Percentiles rank a stretch among this genome's conserved stretches.
Evolutionary conservation across 345 rosid genomes (phyloP).

Genomic region (Turnera subulata): DNA sequence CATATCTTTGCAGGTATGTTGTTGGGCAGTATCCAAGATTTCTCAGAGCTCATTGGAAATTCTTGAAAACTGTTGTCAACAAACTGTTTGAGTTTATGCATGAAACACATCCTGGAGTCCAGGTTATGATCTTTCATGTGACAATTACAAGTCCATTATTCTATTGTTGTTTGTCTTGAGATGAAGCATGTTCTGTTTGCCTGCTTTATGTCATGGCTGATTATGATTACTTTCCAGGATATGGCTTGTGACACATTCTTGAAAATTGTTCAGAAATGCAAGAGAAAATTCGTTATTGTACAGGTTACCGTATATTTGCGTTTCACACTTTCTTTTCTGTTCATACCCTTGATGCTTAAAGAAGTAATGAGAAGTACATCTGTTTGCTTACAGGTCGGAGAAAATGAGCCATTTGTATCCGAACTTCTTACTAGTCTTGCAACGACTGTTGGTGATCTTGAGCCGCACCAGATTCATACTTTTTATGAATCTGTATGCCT

Average conservation of each 20-base stretch:
- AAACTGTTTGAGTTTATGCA: slow-evolving; percentile 99
- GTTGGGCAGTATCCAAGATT: slow-evolving; percentile 99
- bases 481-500: slow-evolving; percentile 91
- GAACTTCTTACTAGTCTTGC: slow-evolving; percentile 94
- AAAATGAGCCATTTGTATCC: slow-evolving; percentile 95
- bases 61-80: slow-evolving; percentile 95
- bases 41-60: slow-evolving; percentile 99
- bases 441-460: slow-evolving; percentile 91
- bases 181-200: background rate
- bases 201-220: background rate
- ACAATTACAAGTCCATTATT: background rate
- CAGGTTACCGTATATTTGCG: slow-evolving; percentile 47
- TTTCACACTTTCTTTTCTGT: background rate
- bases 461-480: slow-evolving; percentile 97
- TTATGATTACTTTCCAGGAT: slow-evolving; percentile 50
- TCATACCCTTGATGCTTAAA: background rate
- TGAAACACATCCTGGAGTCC: slow-evolving; percentile 99
- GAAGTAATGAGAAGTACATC: background rate
- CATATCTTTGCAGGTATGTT: slow-evolving; percentile 72
- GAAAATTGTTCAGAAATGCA: slow-evolving; percentile 99
- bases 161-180: background rate
- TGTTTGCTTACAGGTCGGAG: slow-evolving; percentile 75
- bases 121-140: slow-evolving; percentile 41
- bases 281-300: slow-evolving; percentile 83
- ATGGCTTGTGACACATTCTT: slow-evolving; percentile 99